Conservation (phyloP, 768 basidiomycete species). For the Hericium erinaceus region DNA sequence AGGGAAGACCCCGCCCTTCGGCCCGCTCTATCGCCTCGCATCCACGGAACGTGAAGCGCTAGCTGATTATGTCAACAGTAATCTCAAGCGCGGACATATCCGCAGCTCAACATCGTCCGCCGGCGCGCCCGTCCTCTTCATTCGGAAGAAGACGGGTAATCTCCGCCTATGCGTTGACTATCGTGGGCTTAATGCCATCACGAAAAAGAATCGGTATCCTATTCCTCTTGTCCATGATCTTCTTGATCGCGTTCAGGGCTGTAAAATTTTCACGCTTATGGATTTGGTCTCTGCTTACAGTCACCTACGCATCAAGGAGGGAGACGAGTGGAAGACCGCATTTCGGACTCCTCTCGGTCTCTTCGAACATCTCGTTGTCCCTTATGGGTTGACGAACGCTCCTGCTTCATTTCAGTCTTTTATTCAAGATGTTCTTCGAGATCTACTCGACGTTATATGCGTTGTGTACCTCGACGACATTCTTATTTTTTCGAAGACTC, state of each 20-base stretch:
- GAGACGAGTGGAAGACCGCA: slow-evolving; percentile 23
- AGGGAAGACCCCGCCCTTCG: slow-evolving; percentile 1
- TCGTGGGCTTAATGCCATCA: slow-evolving; percentile 23
- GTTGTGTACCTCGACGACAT: neutral
- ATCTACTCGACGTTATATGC: neutral
- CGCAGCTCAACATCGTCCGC: slow-evolving; percentile 14
- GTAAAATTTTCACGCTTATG: slow-evolving; percentile 19
- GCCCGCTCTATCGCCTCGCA: slow-evolving; percentile 13
- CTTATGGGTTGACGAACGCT: slow-evolving; percentile 19
- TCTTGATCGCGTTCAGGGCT: slow-evolving; percentile 16
- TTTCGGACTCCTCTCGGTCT: slow-evolving; percentile 14
- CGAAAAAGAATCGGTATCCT: slow-evolving; percentile 24
- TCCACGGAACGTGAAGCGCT: slow-evolving; percentile 9
- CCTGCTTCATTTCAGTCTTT: slow-evolving; percentile 21
- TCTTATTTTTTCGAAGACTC: slow-evolving; percentile 8
- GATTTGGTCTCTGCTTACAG: slow-evolving; percentile 27
- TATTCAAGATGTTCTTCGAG: slow-evolving; percentile 10
- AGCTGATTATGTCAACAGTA: slow-evolving; percentile 16
- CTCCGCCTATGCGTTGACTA: slow-evolving; percentile 21
- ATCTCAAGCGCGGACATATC: slow-evolving; percentile 14
- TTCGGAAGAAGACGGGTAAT: slow-evolving; percentile 20
- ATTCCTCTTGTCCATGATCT: slow-evolving; percentile 24
- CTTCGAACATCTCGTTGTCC: slow-evolving; percentile 19
- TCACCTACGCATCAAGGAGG: slow-evolving; percentile 18
- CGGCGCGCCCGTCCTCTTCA: slow-evolving; percentile 23